Base-by-base conservation (phyloP, 257 asterid species). In the Solanum chiquidenum region DNA sequence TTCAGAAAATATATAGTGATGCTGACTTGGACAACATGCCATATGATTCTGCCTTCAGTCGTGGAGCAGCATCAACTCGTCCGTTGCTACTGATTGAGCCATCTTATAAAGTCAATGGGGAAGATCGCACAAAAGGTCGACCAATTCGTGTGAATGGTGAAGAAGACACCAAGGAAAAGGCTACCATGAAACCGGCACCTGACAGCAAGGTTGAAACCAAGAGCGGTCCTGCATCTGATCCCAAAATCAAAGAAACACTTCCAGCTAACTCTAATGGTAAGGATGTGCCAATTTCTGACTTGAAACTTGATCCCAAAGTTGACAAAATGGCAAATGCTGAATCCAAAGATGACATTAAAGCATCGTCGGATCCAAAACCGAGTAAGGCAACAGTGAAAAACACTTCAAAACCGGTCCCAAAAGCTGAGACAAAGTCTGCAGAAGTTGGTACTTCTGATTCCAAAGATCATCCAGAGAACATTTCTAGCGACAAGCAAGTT, bases 11-110 rank as follows among this genome's bases (percentile, higher is more conserved):
- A 87, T 93, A 88, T 76, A 90, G 92, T 40, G 99, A 97, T 88
- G 92, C 97, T 21, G 99, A 97, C 86, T 89, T 94, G 93, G 99
- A 96, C 83, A 93, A 89, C 68, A 88, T 93, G 83, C 98, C 99
- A 44, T 93, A 84, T 90, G 99, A 97, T 72, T 90, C 98, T 58
- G 86, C 92, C 71, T 93, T 91, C 82, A 92, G 82, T 49, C 89
- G 83, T 34, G 98, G 95, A 73, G 87, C 93, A 58, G 89, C 92
- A 34, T 88, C 98, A 44, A 93, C 90, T 86, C 96, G 98, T 44
- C 98, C 95, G 0, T 74, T 91, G 87, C 90, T 92, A 86, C 88
- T 97, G 89, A 92, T 94, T 60, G 99, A 97, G 87, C 98, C 99
- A 46, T 88, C 97, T 87, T 92, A 94, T 85, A 97, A 95, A 89